phyloP scores from a whole-genome alignment of 2,329 filamentous ascomycete genomes.

The Trichoderma arundinaceum region DNA sequence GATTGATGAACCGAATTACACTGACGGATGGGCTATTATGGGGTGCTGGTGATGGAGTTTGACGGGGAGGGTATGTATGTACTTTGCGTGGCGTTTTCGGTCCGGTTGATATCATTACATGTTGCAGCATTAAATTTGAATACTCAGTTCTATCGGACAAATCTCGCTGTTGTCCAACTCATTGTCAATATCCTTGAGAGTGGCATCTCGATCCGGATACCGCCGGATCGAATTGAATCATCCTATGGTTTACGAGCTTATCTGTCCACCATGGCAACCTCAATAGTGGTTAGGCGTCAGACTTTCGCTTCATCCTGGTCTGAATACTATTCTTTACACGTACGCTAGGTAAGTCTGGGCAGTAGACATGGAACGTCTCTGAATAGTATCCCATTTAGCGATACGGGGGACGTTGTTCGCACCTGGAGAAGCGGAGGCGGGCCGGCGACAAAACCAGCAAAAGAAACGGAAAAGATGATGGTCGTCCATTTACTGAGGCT shows the following conservation, averaged over 20 bases:
- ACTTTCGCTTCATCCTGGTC: not conserved
- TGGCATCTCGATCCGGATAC: not conserved
- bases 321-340: no score
- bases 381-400: slow-evolving; percentile 1
- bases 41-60: slow-evolving; percentile 1
- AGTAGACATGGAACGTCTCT: not conserved
- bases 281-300: not conserved
- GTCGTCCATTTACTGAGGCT: not conserved
- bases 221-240: not conserved
- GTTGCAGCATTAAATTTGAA: not conserved
- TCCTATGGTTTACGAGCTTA: not conserved
- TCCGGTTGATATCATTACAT: not conserved
- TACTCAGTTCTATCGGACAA: not conserved
- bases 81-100: slow-evolving; percentile 1
- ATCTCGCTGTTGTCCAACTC: not conserved
- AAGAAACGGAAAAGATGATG: not conserved
- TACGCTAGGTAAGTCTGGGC: not conserved
- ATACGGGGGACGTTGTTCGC: no score
- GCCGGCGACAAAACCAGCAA: no score
- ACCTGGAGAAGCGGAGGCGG: not conserved
- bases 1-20: slow-evolving; percentile 4
- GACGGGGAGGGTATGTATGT: not conserved
- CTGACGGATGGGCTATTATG: not conserved
- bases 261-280: not conserved
- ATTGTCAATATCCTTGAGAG: not conserved